phyloP scores from a whole-genome alignment of 2,329 filamentous ascomycete genomes.

The Sporothrix curviconia region DNA sequence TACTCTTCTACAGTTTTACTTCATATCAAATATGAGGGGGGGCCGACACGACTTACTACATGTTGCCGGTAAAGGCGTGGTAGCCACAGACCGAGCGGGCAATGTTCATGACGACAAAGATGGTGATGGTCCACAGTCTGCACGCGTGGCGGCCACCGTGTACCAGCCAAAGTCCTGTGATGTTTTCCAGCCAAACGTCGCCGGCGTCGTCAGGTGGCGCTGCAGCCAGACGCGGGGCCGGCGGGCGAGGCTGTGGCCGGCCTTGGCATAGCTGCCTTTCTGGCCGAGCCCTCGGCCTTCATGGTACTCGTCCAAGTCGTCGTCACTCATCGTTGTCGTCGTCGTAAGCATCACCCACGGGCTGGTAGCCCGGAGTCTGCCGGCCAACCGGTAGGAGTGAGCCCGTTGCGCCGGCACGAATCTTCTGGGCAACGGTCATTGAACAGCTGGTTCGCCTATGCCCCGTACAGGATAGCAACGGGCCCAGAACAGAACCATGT shows the following conservation, averaged over 20 bases:
- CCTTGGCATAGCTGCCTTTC: neutral
- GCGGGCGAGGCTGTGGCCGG: neutral
- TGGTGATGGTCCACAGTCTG: constrained; percentile 17
- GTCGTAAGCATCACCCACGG: neutral
- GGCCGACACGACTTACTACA: constrained; percentile 20
- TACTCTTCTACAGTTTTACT: no score
- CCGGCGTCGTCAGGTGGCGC: constrained; percentile 16
- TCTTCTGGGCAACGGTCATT: neutral
- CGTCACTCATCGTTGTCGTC: neutral
- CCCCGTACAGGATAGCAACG: constrained; percentile 25
- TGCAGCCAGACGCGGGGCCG: constrained; percentile 12
- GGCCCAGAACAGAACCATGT: constrained; percentile 36
- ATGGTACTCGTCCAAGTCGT: neutral
- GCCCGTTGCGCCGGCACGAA: neutral
- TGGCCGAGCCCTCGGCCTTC: neutral
- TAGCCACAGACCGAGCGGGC: constrained; percentile 16
- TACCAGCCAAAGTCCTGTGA: constrained; percentile 37
- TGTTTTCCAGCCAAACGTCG: constrained; percentile 37
- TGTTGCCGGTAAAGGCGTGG: constrained; percentile 17
- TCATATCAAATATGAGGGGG: no score
- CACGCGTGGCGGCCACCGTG: constrained; percentile 21
- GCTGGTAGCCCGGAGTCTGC: neutral
- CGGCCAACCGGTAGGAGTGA: neutral
- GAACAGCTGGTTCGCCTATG: neutral
- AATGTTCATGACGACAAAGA: constrained; percentile 16